phyloP scores from a whole-genome alignment of 1,284 basidiomycete genomes.

The Nidula niveotomentosa region DNA sequence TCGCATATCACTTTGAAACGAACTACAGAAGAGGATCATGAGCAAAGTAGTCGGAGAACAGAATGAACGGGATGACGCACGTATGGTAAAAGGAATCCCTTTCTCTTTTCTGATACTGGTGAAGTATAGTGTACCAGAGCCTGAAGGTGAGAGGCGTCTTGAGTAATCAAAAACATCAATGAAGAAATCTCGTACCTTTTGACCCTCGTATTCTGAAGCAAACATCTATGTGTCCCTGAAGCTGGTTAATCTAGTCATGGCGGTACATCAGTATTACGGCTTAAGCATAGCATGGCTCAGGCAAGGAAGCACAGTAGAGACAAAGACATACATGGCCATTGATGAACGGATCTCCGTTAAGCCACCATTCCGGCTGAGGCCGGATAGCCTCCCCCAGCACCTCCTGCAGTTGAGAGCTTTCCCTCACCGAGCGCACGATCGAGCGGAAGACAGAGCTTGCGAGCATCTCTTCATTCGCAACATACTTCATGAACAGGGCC shows the following conservation, averaged over 20 bases:
- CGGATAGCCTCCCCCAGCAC: slow-evolving; percentile 68
- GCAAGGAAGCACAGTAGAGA: background rate
- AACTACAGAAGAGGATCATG: slow-evolving; percentile 35
- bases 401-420: slow-evolving; percentile 46
- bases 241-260: slow-evolving; percentile 57
- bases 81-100: slow-evolving; percentile 64
- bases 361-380: slow-evolving; percentile 72
- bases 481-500: slow-evolving; percentile 66
- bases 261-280: background rate
- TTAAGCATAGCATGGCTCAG: background rate
- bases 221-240: slow-evolving; percentile 76
- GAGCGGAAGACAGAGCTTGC: slow-evolving; percentile 74
- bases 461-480: slow-evolving; percentile 75
- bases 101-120: slow-evolving; percentile 80
- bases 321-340: slow-evolving; percentile 55
- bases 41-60: background rate
- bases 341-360: slow-evolving; percentile 76
- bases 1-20: slow-evolving; percentile 73
- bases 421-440: slow-evolving; percentile 57
- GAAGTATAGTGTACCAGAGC: slow-evolving; percentile 74
- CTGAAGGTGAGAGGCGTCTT: slow-evolving; percentile 27
- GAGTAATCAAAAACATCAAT: background rate
- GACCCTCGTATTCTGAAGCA: slow-evolving; percentile 75
- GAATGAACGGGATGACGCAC: slow-evolving; percentile 43
- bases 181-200: slow-evolving; percentile 40